Evolutionary conservation across 2,329 filamentous ascomycete genomes (phyloP).

Genomic region (Ophiocordyceps camponoti-floridani): DNA sequence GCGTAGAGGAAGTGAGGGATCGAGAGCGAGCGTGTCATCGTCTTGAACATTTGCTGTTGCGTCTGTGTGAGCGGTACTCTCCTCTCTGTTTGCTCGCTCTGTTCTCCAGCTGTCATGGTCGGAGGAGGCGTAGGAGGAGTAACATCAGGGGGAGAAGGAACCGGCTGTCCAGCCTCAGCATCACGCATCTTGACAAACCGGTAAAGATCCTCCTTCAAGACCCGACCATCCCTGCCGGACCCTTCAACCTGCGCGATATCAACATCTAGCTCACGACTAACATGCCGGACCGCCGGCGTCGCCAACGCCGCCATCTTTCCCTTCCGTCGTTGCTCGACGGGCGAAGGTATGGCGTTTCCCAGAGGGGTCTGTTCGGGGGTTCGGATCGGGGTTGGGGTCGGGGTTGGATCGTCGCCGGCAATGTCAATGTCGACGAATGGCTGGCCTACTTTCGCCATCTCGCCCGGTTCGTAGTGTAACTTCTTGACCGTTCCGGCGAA

Average conservation of each 20-base stretch:
- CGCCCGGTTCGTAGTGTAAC: slow-evolving; percentile 85
- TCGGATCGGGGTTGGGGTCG: slow-evolving; percentile 11
- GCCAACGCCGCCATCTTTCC: slow-evolving; percentile 60
- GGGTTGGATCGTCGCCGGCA: slow-evolving; percentile 41
- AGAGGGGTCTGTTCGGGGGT: not conserved
- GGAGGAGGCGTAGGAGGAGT: too few species aligned
- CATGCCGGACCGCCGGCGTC: slow-evolving; percentile 79
- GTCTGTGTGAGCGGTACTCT: slow-evolving; percentile 53
- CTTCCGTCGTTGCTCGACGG: slow-evolving; percentile 13
- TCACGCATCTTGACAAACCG: slow-evolving; percentile 43
- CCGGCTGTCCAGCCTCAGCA: not conserved
- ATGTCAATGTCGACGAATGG: slow-evolving; percentile 92
- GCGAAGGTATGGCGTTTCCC: too few species aligned
- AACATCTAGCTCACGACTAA: slow-evolving; percentile 63
- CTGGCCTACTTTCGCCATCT: slow-evolving; percentile 92
- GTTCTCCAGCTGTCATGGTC: too few species aligned
- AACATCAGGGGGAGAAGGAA: too few species aligned
- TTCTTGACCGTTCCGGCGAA: slow-evolving; percentile 94
- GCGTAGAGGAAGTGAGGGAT: slow-evolving; percentile 96
- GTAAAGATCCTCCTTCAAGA: slow-evolving; percentile 83
- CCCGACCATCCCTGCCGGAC: slow-evolving; percentile 78
- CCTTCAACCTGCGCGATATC: slow-evolving; percentile 65
- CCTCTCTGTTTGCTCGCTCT: slow-evolving; percentile 60
- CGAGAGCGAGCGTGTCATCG: slow-evolving; percentile 77
- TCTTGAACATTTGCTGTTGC: slow-evolving; percentile 91